These are phyloP conservation scores for Phytopythium kandeliae DNA, from an alignment of 352 stramenopile species.

Conservation along the genomic window DNA sequence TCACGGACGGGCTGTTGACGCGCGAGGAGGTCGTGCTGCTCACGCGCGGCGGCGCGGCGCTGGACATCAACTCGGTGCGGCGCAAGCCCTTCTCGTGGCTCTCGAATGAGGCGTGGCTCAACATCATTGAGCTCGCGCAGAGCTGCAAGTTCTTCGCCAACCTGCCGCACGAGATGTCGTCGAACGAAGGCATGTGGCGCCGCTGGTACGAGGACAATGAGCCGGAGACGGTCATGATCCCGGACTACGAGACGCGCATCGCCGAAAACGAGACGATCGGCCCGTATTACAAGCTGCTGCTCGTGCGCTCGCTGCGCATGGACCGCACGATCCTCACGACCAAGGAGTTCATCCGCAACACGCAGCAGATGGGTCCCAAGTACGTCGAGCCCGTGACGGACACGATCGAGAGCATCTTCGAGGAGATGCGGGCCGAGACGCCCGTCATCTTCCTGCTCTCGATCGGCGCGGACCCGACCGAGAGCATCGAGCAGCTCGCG, in stretches of 20 bases:
- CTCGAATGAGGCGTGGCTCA: constrained; percentile 96
- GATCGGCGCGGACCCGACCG: constrained; percentile 95
- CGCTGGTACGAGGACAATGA: constrained; percentile 98
- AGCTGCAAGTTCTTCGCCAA: constrained; percentile 97
- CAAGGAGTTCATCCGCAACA: constrained; percentile 97
- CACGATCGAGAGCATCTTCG: constrained; percentile 98
- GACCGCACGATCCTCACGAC: constrained; percentile 96
- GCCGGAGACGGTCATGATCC: constrained; percentile 94
- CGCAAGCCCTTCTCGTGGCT: constrained; percentile 97
- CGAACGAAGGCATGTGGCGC: constrained; percentile 95
- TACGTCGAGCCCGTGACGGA: constrained; percentile 99
- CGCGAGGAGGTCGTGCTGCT: constrained; percentile 94
- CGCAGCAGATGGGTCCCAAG: constrained; percentile 93
- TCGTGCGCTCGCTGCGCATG: constrained; percentile 96
- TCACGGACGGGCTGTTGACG: constrained; percentile 92
- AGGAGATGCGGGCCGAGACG: constrained; percentile 93
- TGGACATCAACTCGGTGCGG: constrained; percentile 96
- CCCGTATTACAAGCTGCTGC: constrained; percentile 95
- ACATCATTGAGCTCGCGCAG: constrained; percentile 95
- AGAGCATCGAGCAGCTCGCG: constrained; percentile 96
- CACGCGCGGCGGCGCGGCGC: constrained; percentile 92
- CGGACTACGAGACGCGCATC: constrained; percentile 93
- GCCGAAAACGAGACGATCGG: constrained; percentile 92
- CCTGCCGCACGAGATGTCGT: constrained; percentile 94
- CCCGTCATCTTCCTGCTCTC: constrained; percentile 98